Percentiles rank a stretch among this genome's conserved stretches.
phyloP scores from a whole-genome alignment of 164 flowering plant genomes.

The Platanus orientalis region DNA sequence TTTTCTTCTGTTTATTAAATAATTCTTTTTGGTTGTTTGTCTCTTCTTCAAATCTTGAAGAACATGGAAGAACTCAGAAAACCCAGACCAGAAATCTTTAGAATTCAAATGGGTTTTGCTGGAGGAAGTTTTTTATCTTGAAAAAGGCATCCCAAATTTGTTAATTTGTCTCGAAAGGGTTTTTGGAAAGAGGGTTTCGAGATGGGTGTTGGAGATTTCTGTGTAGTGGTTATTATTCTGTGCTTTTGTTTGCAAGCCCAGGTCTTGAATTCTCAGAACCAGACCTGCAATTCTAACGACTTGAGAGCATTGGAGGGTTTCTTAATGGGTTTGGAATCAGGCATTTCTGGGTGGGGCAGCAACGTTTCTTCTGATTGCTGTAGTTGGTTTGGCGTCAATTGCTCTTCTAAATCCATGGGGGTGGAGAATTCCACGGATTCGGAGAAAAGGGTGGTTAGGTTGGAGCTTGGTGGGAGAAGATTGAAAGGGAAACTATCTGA shows the following conservation, averaged over 20 bases:
- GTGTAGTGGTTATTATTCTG: neutral
- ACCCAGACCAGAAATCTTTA: neutral
- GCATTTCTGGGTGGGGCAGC: constrained; percentile 6
- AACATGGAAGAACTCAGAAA: neutral
- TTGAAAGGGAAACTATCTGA: constrained; percentile 2
- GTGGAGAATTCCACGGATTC: neutral
- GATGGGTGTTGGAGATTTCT: neutral
- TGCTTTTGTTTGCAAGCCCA: constrained; percentile 4
- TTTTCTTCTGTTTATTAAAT: too few species aligned
- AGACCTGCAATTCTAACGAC: constrained; percentile 15
- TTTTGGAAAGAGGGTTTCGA: neutral
- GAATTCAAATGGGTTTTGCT: neutral
- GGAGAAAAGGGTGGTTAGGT: neutral
- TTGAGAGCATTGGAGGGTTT: constrained; percentile 17
- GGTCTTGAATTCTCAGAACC: constrained; percentile 9
- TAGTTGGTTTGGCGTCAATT: constrained; percentile 10
- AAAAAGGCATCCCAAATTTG: neutral
- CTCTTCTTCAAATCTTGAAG: neutral
- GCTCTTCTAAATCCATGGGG: neutral
- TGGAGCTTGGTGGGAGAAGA: constrained; percentile 4
- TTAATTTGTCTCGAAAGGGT: neutral
- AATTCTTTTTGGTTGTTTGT: neutral
- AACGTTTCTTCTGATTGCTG: constrained; percentile 10
- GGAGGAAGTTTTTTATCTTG: neutral
- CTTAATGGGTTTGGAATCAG: constrained; percentile 2